Conservation (phyloP, 1,139 yeast genomes). For the Meyerozyma sp. region DNA sequence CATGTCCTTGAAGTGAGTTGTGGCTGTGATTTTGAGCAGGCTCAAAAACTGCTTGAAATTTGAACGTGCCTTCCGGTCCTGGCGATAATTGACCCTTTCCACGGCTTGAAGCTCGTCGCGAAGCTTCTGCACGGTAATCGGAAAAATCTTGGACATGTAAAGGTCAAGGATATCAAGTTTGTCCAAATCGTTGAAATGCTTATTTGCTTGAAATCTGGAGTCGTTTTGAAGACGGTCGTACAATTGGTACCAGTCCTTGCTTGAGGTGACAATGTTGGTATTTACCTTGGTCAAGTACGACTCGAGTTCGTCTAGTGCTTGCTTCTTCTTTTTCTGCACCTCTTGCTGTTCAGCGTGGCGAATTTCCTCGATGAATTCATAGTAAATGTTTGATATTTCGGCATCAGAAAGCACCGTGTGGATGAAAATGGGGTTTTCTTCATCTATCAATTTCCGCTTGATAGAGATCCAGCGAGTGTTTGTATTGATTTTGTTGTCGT, state of each 20-base stretch:
- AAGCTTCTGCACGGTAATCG: conserved; percentile 30
- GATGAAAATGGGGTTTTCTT: conserved; percentile 62
- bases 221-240: conserved; percentile 37
- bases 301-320: conserved; percentile 49
- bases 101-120: conserved; percentile 28
- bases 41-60: conserved; percentile 46
- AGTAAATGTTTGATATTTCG: conserved; percentile 48
- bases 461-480: conserved; percentile 67
- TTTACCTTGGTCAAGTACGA: conserved; percentile 39
- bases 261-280: conserved; percentile 23
- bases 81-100: conserved; percentile 38
- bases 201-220: conserved; percentile 52
- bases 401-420: conserved; percentile 58
- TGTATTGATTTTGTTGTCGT: conserved; percentile 38
- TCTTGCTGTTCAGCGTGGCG: conserved; percentile 31
- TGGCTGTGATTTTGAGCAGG: conserved; percentile 42
- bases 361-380: conserved; percentile 42
- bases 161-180: conserved; percentile 56
- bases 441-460: conserved; percentile 39
- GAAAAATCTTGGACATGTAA: conserved; percentile 46
- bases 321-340: conserved; percentile 27
- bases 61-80: conserved; percentile 64
- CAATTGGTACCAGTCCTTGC: conserved; percentile 42
- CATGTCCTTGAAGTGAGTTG: conserved; percentile 57
- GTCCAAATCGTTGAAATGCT: conserved; percentile 47